phyloP scores from a whole-genome alignment of 2,329 filamentous ascomycete species.

The Penicillium sp. region DNA sequence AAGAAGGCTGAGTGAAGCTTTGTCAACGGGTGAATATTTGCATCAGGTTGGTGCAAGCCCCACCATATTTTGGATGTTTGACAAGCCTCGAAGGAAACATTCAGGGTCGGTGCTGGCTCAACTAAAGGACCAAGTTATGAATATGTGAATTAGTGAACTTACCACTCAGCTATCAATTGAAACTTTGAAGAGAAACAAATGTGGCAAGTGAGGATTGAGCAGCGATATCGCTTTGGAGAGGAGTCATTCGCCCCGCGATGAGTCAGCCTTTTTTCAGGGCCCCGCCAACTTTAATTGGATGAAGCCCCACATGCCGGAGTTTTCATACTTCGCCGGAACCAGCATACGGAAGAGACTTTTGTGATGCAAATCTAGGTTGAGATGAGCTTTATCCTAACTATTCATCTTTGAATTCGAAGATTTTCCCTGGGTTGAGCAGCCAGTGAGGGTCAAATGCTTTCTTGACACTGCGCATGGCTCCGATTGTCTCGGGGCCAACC shows the following conservation, averaged over 20 bases:
- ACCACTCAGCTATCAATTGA: conserved; percentile 25
- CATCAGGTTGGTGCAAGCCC: neutral
- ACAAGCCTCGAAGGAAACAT: neutral
- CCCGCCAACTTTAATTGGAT: conserved; percentile 13
- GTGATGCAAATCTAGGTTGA: neutral
- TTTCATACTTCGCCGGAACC: conserved; percentile 11
- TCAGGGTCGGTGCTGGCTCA: neutral
- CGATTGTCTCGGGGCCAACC: conserved; percentile 78
- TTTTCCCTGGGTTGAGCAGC: conserved; percentile 92
- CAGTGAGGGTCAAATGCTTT: conserved; percentile 80
- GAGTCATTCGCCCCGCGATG: conserved; percentile 28
- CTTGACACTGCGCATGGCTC: conserved; percentile 85
- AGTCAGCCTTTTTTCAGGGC: conserved; percentile 28
- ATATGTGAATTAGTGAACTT: conserved; percentile 20
- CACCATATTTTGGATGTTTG: neutral
- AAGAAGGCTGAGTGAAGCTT: neutral
- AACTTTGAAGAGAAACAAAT: conserved; percentile 25
- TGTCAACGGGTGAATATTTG: neutral
- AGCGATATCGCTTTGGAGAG: conserved; percentile 39
- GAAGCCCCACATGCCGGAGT: conserved; percentile 2
- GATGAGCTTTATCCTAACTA: conserved; percentile 4
- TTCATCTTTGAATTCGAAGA: conserved; percentile 67
- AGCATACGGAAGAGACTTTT: neutral
- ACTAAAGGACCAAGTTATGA: neutral
- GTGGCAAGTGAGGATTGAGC: conserved; percentile 26